Base-by-base conservation (phyloP, 768 basidiomycete species). In the Hirschioporus abietinus region DNA sequence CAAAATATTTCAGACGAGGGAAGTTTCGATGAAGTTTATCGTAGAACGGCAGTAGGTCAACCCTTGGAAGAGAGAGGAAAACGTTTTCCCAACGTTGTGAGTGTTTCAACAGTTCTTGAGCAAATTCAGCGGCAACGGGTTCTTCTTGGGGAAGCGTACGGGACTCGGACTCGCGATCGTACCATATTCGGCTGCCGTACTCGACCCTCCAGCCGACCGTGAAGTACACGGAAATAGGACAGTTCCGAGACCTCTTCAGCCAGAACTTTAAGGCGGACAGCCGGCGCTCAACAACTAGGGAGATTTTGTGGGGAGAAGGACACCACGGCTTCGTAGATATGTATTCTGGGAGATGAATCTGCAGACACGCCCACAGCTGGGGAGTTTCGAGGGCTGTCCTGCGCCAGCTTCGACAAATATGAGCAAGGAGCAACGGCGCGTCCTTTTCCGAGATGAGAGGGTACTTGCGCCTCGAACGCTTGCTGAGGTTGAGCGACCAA, bases 381-480 rank as follows among this genome's bases (percentile, higher is more conserved):
- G 90, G 85, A 2, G 78, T 84, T 35, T 75, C 75, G 66, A 85
- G 74, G 1, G 85, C 79, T 30, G 88, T 77, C 26, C 72, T 71
- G 57, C 89, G 81, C 92, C 92, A 93, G 68, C 82, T 81, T 35
- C 74, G 79, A 72, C 85, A 91, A 42, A 93, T 84, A 61, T 82
- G 83, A 17, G 86, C 81, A 1, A 92, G 70, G 1, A 67, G 15
- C 42, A 52, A 52, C 3, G 42, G 42, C 20, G 15, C 42, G 2
- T 52, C 42, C 20, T 6, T 52, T 12, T 52, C 12, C 42, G 42
- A 52, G 42, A 30, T 30, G 30, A 30, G 30, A 3, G 30, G 30
- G 30, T 30, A 30, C 8, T 8, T 30, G 30, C 30, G 30, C 8
- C 30, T 30, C 30, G 30, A 30, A 30, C 8, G 30, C 30, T 30